Base-by-base conservation (phyloP, 202 grass and related monocot genomes). In the Carex arenaria region DNA sequence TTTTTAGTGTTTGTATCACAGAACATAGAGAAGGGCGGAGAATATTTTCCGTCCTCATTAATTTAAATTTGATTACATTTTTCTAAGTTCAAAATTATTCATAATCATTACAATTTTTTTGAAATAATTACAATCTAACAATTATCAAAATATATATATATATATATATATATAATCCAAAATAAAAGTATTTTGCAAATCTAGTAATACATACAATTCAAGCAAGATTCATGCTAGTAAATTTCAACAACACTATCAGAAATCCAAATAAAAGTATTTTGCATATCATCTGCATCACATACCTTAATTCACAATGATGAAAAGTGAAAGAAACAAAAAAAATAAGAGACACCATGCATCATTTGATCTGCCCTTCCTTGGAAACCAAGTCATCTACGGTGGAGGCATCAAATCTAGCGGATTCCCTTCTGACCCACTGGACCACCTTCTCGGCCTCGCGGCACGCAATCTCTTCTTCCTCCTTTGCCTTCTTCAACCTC, bases 381-480 rank as follows among this genome's bases (percentile, higher is more conserved):
- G 36, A 19, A 18, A 78, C 28, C 61, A 83, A 88, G 19, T 19
- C 32, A 72, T 84, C 81, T 0, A 84, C 56, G 36, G 68, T 32
- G n/a, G 86, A 88, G 28, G 32, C 38, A 64, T 84, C 74, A 10
- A 88, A 84, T 23, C 86, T 88, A 0, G 81, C 86, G 1, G 86
- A 88, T 72, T 77, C 81, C 56, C 78, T 77, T 78, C 67, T 80
- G 13, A 84, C 86, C 86, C 81, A 88, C 63, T 84, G 17, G 0
- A 84, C 82, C 63, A 88, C 82, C 34, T 51, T 61, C 36, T 88
- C 86, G 14, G 86, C 81, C 38, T 88, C 81, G 0, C 53, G 23
- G 26, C 72, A 78, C 5, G 52, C 80, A n/a, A 61, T 78, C 30
- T 82, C 81, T 61, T 88, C 86, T 32, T 84, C 86, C 31, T 84